Evolutionary conservation across 2,329 filamentous ascomycete species (phyloP).

Genomic region (Colletotrichum gloeosporioides): DNA sequence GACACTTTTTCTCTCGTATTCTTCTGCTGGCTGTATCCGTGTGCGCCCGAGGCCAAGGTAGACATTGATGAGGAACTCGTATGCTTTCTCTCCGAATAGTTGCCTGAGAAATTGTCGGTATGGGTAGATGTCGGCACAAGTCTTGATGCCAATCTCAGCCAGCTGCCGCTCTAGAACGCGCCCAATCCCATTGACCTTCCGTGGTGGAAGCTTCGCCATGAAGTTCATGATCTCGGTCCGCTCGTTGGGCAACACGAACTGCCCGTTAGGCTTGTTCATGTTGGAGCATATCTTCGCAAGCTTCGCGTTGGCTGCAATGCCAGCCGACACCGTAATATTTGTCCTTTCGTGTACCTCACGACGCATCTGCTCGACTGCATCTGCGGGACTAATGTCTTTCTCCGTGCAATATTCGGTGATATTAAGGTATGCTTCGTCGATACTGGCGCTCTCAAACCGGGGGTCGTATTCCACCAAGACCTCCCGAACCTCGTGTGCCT

Average conservation of each 20-base stretch:
- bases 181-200: constrained; percentile 95
- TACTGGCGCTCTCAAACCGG: constrained; percentile 89
- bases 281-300: constrained; percentile 96
- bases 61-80: constrained; percentile 82
- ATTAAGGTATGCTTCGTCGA: constrained; percentile 96
- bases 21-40: constrained; percentile 82
- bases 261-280: constrained; percentile 94
- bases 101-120: constrained; percentile 75
- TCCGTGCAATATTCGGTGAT: constrained; percentile 84
- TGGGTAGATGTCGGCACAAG: constrained; percentile 84
- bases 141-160: constrained; percentile 84
- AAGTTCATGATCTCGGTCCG: constrained; percentile 80
- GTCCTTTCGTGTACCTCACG: constrained; percentile 77
- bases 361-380: constrained; percentile 79
- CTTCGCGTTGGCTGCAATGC: constrained; percentile 91
- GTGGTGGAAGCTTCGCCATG: constrained; percentile 81
- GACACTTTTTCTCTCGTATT: constrained; percentile 90
- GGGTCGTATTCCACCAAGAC: constrained; percentile 89
- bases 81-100: constrained; percentile 91
- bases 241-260: constrained; percentile 78
- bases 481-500: constrained; percentile 84
- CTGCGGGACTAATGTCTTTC: constrained; percentile 71
- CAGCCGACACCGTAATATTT: constrained; percentile 88
- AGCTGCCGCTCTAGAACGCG: constrained; percentile 92
- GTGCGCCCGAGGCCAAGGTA: constrained; percentile 89